Conservation (phyloP, 495 filamentous ascomycete genomes). For the Cetradonia linearis region DNA sequence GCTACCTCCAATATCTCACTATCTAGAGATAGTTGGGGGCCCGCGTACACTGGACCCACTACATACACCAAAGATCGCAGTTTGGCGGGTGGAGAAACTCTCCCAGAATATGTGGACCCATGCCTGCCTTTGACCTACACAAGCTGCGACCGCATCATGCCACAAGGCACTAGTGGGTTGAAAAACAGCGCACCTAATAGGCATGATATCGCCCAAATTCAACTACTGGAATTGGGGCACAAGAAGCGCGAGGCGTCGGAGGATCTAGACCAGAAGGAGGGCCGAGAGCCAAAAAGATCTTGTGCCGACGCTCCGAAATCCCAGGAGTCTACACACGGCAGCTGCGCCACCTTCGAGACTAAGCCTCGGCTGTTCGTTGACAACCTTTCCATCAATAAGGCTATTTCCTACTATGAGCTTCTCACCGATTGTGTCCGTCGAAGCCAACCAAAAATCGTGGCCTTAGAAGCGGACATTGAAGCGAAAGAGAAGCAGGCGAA, state of each 20-base stretch:
- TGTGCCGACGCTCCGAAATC: not conserved
- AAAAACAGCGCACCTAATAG: not conserved
- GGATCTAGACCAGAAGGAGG: not conserved
- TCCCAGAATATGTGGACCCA: not conserved
- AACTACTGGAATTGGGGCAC: not conserved
- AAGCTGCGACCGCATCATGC: not conserved
- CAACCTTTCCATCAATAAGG: not conserved
- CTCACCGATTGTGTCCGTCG: not conserved
- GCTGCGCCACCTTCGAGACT: not conserved
- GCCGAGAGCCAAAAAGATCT: not conserved
- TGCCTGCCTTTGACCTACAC: slow-evolving; percentile 1
- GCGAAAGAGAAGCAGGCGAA: not conserved
- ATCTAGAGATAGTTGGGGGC: slow-evolving; percentile 2
- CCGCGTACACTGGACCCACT: not conserved
- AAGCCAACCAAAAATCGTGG: not conserved
- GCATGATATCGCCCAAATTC: not conserved
- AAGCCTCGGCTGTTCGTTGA: not conserved
- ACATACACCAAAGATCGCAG: not conserved
- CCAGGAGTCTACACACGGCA: not conserved
- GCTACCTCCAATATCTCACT: not conserved
- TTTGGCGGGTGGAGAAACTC: not conserved
- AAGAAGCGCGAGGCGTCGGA: not conserved
- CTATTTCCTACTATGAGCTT: not conserved
- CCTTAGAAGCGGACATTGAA: not conserved
- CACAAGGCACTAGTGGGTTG: not conserved